Evolutionary conservation across 1,284 basidiomycete genomes (phyloP).

Genomic region (Grifola frondosa): DNA sequence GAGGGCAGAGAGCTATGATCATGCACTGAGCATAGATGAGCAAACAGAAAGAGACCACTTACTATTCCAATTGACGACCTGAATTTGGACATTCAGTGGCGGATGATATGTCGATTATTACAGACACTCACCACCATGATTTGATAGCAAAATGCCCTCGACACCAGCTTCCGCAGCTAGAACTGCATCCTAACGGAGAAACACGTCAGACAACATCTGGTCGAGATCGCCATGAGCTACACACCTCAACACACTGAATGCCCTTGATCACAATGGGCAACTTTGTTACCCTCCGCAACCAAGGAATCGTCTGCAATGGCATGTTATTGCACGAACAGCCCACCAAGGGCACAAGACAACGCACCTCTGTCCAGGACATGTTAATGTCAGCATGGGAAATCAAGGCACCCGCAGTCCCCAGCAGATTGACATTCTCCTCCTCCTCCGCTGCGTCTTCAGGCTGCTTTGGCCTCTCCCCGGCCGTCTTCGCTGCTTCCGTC

Average conservation of each 20-base stretch:
- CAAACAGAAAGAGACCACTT: slow-evolving; percentile 23
- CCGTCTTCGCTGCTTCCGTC: slow-evolving; percentile 21
- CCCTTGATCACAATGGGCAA: slow-evolving; percentile 87
- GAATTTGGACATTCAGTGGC: slow-evolving; percentile 4
- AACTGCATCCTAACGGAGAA: slow-evolving; percentile 72
- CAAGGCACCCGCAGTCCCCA: slow-evolving; percentile 66
- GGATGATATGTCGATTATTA: slow-evolving; percentile 12
- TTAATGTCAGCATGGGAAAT: slow-evolving; percentile 63
- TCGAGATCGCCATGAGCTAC: background rate
- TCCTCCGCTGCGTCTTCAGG: slow-evolving; percentile 33
- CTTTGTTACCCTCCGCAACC: slow-evolving; percentile 73
- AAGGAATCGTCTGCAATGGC: slow-evolving; percentile 64
- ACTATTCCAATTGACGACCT: slow-evolving; percentile 85
- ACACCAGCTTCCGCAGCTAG: slow-evolving; percentile 86
- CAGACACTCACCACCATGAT: slow-evolving; percentile 76
- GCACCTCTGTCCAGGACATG: slow-evolving; percentile 72
- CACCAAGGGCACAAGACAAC: slow-evolving; percentile 6
- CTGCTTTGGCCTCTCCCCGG: slow-evolving; percentile 25
- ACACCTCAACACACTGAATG: slow-evolving; percentile 74
- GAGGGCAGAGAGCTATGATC: slow-evolving; percentile 59
- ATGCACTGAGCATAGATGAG: background rate
- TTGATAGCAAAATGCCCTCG: slow-evolving; percentile 87
- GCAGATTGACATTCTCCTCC: slow-evolving; percentile 39
- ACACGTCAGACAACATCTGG: background rate
- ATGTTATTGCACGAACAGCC: slow-evolving; percentile 3